Percentiles rank a stretch among this genome's conserved stretches.
phyloP scores from a whole-genome alignment of 225 moss, liverwort and hornwort species.

The Straminergon stramineum region DNA sequence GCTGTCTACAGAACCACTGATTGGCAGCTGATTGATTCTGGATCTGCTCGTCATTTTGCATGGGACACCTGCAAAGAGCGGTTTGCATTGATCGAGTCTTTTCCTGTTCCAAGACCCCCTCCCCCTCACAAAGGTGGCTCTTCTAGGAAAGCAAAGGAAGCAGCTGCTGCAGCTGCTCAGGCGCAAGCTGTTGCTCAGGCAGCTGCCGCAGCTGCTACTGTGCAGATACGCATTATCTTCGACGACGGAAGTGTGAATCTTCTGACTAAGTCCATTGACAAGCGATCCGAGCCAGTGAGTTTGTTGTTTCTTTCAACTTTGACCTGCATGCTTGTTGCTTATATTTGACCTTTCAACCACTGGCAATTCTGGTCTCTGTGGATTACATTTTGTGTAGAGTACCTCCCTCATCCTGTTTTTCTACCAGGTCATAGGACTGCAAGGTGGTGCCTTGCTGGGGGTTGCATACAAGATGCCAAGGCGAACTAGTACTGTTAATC shows the following conservation, averaged over 20 bases:
- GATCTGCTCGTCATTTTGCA: conserved; percentile 81
- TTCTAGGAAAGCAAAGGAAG: conserved; percentile 95
- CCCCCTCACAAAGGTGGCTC: conserved; percentile 72
- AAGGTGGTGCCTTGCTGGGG: conserved; percentile 91
- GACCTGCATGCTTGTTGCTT: neutral
- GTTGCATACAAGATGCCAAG: conserved; percentile 95
- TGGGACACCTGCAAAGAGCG: conserved; percentile 99
- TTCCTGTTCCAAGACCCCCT: conserved; percentile 58
- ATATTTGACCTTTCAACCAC: neutral
- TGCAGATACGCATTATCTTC: conserved; percentile 87
- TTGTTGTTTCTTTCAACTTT: neutral
- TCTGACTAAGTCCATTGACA: conserved; percentile 78
- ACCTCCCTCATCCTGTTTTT: neutral
- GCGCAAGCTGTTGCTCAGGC: conserved; percentile 70
- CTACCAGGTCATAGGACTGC: conserved; percentile 75
- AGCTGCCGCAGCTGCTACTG: conserved; percentile 85
- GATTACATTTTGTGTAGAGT: neutral
- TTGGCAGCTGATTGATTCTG: conserved; percentile 69
- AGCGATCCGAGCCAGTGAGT: conserved; percentile 83
- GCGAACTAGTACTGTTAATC: conserved; percentile 42
- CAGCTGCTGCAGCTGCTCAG: conserved; percentile 83
- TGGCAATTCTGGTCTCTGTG: neutral
- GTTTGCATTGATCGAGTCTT: conserved; percentile 76
- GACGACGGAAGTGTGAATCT: conserved; percentile 84
- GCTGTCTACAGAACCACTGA: conserved; percentile 74